Evolutionary conservation across 208 protist species (phyloP).

Genomic region (Leishmania braziliensis): DNA sequence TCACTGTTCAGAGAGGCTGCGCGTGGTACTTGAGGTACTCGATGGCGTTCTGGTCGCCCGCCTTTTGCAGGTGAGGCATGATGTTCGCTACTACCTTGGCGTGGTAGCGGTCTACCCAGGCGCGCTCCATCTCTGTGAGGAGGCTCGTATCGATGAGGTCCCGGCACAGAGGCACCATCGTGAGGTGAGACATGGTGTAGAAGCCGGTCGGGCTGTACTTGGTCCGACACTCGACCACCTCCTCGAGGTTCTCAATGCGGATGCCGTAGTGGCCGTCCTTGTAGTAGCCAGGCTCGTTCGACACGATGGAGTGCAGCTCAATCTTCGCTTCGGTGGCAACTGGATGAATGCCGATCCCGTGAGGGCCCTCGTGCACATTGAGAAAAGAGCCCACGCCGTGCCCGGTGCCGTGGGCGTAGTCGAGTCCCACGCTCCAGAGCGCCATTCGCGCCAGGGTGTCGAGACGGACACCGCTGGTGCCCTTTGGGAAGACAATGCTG

Average conservation of each 20-base stretch:
- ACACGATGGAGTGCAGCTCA: slow-evolving; percentile 69
- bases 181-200: slow-evolving; percentile 83
- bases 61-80: slow-evolving; percentile 45
- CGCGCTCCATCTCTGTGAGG: slow-evolving; percentile 68
- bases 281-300: slow-evolving; percentile 98
- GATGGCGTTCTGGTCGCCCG: slow-evolving; percentile 53
- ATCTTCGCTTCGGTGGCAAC: slow-evolving; percentile 58
- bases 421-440: slow-evolving; percentile 94
- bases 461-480: slow-evolving; percentile 75
- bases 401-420: slow-evolving; percentile 97
- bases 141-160: slow-evolving; percentile 87
- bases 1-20: slow-evolving; percentile 32
- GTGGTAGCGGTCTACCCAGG: slow-evolving; percentile 87
- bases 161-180: slow-evolving; percentile 88
- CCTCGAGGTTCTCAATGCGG: slow-evolving; percentile 97
- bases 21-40: slow-evolving; percentile 81
- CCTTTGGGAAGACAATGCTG: slow-evolving; percentile 85
- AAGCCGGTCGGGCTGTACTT: slow-evolving; percentile 63
- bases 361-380: slow-evolving; percentile 96
- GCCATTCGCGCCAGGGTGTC: slow-evolving; percentile 90
- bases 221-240: slow-evolving; percentile 72
- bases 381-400: slow-evolving; percentile 97
- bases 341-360: slow-evolving; percentile 68
- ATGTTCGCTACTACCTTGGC: slow-evolving; percentile 45
- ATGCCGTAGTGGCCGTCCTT: slow-evolving; percentile 97